These are phyloP conservation scores for Capsella bursapastoris DNA, from an alignment of 345 rosid species.

Conservation along the genomic window DNA sequence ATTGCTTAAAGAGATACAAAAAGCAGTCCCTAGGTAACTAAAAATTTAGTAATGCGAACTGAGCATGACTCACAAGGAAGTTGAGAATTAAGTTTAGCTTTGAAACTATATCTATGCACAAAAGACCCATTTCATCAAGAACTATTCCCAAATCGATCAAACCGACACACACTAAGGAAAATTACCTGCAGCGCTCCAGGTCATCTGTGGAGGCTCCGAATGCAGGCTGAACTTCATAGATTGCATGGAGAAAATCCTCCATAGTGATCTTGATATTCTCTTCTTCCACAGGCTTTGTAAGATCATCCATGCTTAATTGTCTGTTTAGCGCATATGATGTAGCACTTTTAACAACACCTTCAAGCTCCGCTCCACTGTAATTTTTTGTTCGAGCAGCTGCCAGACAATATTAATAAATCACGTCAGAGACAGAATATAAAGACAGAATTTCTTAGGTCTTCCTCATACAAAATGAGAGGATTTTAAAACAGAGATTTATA, in stretches of 20 bases:
- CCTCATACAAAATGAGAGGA: background rate
- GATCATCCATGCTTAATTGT: conserved; percentile 93
- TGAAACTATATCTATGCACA: conserved; percentile 6
- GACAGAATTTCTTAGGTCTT: conserved; percentile 15
- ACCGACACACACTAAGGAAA: conserved; percentile 6
- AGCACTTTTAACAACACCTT: conserved; percentile 99
- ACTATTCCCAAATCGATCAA: background rate
- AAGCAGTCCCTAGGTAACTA: background rate
- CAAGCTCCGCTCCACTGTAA: conserved; percentile 99
- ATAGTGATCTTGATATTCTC: conserved; percentile 92
- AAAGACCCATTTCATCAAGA: conserved; percentile 16
- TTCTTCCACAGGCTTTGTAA: conserved; percentile 96
- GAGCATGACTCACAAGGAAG: conserved; percentile 3
- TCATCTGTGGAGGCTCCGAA: conserved; percentile 99
- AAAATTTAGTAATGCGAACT: conserved; percentile 6
- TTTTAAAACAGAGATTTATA: background rate
- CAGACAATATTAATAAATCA: conserved; percentile 22
- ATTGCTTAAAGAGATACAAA: background rate
- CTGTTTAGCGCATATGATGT: conserved; percentile 96
- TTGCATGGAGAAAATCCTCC: conserved; percentile 89
- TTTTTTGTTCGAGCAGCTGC: conserved; percentile 98
- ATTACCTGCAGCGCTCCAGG: conserved; percentile 92
- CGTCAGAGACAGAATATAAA: conserved; percentile 6
- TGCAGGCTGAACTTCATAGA: conserved; percentile 82
- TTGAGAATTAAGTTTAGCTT: conserved; percentile 2